These are phyloP conservation scores for Paxillus rubicundulus DNA, from an alignment of 768 basidiomycete species.

Conservation along the genomic window DNA sequence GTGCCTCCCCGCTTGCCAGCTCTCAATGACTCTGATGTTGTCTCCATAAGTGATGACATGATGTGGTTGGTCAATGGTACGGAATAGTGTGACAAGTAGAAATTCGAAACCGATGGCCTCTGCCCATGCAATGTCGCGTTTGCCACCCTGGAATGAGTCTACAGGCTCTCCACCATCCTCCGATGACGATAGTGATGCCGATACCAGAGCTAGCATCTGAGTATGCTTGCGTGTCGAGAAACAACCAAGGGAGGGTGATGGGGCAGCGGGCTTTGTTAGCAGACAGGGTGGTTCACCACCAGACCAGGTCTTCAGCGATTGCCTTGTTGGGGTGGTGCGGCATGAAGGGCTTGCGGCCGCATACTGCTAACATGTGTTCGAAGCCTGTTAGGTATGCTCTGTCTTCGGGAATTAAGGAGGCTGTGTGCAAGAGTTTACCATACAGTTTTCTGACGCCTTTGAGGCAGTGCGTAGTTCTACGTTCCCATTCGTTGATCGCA, in stretches of 20 bases:
- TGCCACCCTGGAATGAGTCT: slow-evolving; percentile 13
- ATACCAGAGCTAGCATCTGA: slow-evolving; percentile 17
- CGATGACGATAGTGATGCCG: slow-evolving; percentile 14
- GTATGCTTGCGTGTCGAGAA: slow-evolving; percentile 1
- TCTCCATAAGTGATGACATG: slow-evolving; percentile 8
- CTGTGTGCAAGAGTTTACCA: slow-evolving; percentile 6
- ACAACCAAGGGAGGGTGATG: slow-evolving; percentile 9
- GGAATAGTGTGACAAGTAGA: neutral
- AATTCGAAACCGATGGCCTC: slow-evolving; percentile 19
- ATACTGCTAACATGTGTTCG: slow-evolving; percentile 35
- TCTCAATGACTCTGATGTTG: slow-evolving; percentile 12
- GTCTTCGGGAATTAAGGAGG: slow-evolving; percentile 28
- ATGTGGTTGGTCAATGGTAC: neutral
- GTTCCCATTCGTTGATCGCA: slow-evolving; percentile 3
- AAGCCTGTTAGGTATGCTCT: slow-evolving; percentile 41
- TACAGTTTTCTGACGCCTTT: slow-evolving; percentile 1
- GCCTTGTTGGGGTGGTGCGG: slow-evolving; percentile 10
- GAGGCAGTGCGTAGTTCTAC: neutral
- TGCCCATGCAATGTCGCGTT: slow-evolving; percentile 16
- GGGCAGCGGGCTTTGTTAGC: neutral
- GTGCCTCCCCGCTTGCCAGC: slow-evolving; percentile 7
- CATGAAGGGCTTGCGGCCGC: slow-evolving; percentile 28
- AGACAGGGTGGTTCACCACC: neutral
- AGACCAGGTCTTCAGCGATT: neutral
- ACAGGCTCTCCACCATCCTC: slow-evolving; percentile 23